Base-by-base conservation (phyloP, 441 rosid species). In the Manihot esculenta region DNA sequence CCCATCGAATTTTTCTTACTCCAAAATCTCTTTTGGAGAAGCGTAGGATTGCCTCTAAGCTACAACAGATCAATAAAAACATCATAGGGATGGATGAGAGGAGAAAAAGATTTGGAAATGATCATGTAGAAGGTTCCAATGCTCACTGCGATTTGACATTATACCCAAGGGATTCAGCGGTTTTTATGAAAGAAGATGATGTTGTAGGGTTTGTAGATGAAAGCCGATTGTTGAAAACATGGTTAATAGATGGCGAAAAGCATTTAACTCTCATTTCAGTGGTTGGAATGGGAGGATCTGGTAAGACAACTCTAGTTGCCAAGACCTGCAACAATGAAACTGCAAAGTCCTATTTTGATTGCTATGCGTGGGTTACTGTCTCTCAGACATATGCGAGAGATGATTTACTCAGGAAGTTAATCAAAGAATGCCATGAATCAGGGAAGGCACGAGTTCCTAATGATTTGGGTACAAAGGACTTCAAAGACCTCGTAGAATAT, bases 181-280 rank as follows among this genome's bases (percentile, higher is more conserved):
- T 42, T 20, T 23, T 44, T 10, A n/a, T 68, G 1, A 57, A 27
- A 57, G 64, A 57, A 14, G 72, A 45, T 68, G 54, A 38, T 61
- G 24, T 67, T 5, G 63, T 57, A 4, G 54, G 63, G n/a, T 1
- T 42, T 11, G 18, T 24, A 30, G 26, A 56, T 56, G 72, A 47
- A 17, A 42, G 44, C 1, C 23, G 14, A 17, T 26, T 42, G 10
- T 45, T 68, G 12, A 11, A 41, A 13, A 2, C 14, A 47, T 47
- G 54, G 55, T 35, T 64, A 6, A 64, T 26, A 13, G 33, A 41
- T 68, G 42, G 45, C 24, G 44, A 57, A 23, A 0, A 1, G 9
- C 72, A 42, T n/a, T n/a, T n/a, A 47, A 57, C 53, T 35, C 30
- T 45, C 18, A 68, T 68, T 42, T 68, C 67, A 23, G 38, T 44